These are phyloP conservation scores for Ustilago hordei DNA, from an alignment of 1,284 basidiomycete species.

Conservation along the genomic window DNA sequence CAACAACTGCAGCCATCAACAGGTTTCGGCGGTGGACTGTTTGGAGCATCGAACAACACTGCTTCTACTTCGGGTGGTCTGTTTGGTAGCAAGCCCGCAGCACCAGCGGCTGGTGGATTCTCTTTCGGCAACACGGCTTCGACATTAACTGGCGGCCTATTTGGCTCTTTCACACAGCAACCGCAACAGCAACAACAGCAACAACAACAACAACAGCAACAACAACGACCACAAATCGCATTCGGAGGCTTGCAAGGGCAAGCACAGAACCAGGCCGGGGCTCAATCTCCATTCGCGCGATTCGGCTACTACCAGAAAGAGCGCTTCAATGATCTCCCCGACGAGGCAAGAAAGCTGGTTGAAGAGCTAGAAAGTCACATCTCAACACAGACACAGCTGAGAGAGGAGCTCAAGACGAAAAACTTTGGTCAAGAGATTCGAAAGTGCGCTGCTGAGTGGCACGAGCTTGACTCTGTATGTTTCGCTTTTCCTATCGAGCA, in stretches of 20 bases:
- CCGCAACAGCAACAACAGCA: slow-evolving; percentile 25
- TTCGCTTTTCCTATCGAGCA: not conserved
- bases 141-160: slow-evolving; percentile 11
- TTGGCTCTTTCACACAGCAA: slow-evolving; percentile 24
- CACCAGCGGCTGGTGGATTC: slow-evolving; percentile 34
- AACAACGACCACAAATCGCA: slow-evolving; percentile 19
- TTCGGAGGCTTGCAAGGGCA: slow-evolving; percentile 25
- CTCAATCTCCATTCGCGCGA: slow-evolving; percentile 52
- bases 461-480: slow-evolving; percentile 53
- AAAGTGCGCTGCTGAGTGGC: slow-evolving; percentile 55
- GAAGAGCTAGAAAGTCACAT: slow-evolving; percentile 65
- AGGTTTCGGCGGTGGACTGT: slow-evolving; percentile 32
- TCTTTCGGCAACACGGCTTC: slow-evolving; percentile 37
- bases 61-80: slow-evolving; percentile 30
- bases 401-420: slow-evolving; percentile 56
- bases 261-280: slow-evolving; percentile 17
- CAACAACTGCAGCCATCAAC: slow-evolving; percentile 31
- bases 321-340: slow-evolving; percentile 67
- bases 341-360: slow-evolving; percentile 57
- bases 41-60: slow-evolving; percentile 20
- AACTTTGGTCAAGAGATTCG: slow-evolving; percentile 55
- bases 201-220: slow-evolving; percentile 21
- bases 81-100: slow-evolving; percentile 35
- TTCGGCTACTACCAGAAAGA: slow-evolving; percentile 64
- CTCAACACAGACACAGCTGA: slow-evolving; percentile 48